Percentiles rank a stretch among this genome's conserved stretches.
Conservation (phyloP, 352 stramenopile genomes). For the Phytophthora cajani region DNA sequence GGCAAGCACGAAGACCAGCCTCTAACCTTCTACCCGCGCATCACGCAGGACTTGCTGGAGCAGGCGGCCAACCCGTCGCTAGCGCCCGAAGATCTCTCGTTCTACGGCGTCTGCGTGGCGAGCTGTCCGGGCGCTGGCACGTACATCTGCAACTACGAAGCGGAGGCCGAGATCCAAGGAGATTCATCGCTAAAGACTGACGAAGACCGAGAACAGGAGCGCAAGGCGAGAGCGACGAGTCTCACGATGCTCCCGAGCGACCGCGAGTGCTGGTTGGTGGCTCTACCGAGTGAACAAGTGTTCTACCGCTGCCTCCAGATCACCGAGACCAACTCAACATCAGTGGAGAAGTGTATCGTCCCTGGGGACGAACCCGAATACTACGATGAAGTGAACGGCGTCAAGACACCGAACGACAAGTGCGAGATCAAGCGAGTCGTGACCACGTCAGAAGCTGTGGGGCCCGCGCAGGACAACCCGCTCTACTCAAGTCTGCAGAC, state of each 20-base stretch:
- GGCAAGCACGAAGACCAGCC: constrained; percentile 29
- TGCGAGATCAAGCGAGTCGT: constrained; percentile 80
- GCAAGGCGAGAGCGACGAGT: constrained; percentile 49
- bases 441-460: constrained; percentile 58
- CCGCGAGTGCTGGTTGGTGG: constrained; percentile 70
- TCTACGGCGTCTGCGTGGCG: constrained; percentile 77
- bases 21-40: constrained; percentile 79
- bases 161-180: constrained; percentile 54
- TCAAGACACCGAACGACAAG: constrained; percentile 61
- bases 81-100: constrained; percentile 51
- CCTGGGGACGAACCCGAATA: constrained; percentile 72
- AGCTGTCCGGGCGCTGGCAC: constrained; percentile 50
- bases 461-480: constrained; percentile 71
- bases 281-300: constrained; percentile 64
- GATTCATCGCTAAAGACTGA: constrained; percentile 52
- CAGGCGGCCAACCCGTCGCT: constrained; percentile 55
- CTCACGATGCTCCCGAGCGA: constrained; percentile 37
- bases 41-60: constrained; percentile 79
- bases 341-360: constrained; percentile 72
- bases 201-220: constrained; percentile 45
- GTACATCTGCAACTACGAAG: constrained; percentile 84
- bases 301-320: constrained; percentile 87
- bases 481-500: constrained; percentile 78
- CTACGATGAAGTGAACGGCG: constrained; percentile 61
- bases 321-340: constrained; percentile 63